Base-by-base conservation (phyloP, 164 flowering plant genomes). In the Nelumbo lutea region DNA sequence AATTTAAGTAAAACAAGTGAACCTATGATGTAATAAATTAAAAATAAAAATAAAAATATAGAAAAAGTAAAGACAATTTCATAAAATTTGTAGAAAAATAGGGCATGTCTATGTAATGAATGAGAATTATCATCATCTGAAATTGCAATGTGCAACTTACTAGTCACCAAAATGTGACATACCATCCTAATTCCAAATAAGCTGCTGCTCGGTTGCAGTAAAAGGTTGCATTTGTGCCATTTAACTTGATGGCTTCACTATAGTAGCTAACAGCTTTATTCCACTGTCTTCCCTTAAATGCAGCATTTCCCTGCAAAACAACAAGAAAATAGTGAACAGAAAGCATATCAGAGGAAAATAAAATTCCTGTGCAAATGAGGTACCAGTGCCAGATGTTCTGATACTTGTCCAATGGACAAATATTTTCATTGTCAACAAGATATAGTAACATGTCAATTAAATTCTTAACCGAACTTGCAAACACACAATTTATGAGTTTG, bases 131-230 rank as follows among this genome's bases (percentile, higher is more conserved):
- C 27, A 27, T 27, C 27, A 27, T 27, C 27, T 27, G 27, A 27
- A 27, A 27, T 27, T 27, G 27, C 27, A 27, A 27, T 27, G 27
- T 27, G 27, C 27, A 2, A 51, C 55, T 2, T 5, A 51, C 15
- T 4, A 11, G 14, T 11, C 56, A 65, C 6, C 51, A 48, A 68
- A 68, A 9, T 9, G 50, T 41, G 64, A 13, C 60, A 40, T 77
- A 91, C 98, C 98, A 90, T 80, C 92, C 98, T 68, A 92, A 67
- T 79, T 89, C 87, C 66, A 95, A 79, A 78, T 87, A 92, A 62
- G 98, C 97, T 77, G 97, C 97, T 44, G 98, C 96, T 9, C 98
- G 76, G 76, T 95, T 95, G 81, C 81, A 79, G 76, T 85, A 88
- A 73, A 79, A 95, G 62, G 97, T 90, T 59, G 94, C 85, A 81